These are phyloP conservation scores for Murraya paniculata DNA, from an alignment of 345 rosid species.

Conservation along the genomic window DNA sequence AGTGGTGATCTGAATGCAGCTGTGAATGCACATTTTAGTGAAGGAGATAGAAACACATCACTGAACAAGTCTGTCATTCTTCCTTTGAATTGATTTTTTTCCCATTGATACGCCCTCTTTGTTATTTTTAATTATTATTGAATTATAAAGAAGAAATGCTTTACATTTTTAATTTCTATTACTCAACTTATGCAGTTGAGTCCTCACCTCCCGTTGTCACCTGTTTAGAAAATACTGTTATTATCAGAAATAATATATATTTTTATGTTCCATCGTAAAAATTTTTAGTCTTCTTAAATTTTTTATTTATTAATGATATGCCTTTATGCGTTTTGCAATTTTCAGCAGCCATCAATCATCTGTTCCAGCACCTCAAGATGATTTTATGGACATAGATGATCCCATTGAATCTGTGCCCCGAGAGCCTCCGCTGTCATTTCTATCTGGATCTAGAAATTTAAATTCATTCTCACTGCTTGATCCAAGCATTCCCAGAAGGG, in stretches of 20 bases:
- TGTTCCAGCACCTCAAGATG: conserved; percentile 43
- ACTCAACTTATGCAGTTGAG: not conserved
- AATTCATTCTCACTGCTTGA: conserved; percentile 47
- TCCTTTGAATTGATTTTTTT: not conserved
- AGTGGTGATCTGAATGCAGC: conserved; percentile 92
- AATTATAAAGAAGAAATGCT: not conserved
- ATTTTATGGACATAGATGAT: conserved; percentile 88
- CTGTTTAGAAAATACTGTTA: not conserved
- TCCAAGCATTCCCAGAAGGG: conserved; percentile 41
- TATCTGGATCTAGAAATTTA: conserved; percentile 33
- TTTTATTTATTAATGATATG: not conserved
- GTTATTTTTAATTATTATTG: too few relatives aligned
- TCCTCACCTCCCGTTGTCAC: not conserved
- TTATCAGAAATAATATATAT: not conserved
- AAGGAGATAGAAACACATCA: conserved; percentile 72
- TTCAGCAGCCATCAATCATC: conserved; percentile 36
- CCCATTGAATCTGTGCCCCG: conserved; percentile 39
- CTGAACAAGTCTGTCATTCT: conserved; percentile 19
- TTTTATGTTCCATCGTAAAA: not conserved
- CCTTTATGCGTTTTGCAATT: not conserved
- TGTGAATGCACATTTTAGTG: conserved; percentile 81
- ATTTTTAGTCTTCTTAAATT: not conserved
- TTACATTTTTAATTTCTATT: not conserved
- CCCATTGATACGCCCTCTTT: not conserved
- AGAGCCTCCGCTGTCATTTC: conserved; percentile 37